Percentiles rank a stretch among this genome's conserved stretches.
phyloP scores from a whole-genome alignment of 345 rosid genomes.

The Psidium friedrichsthalianum region DNA sequence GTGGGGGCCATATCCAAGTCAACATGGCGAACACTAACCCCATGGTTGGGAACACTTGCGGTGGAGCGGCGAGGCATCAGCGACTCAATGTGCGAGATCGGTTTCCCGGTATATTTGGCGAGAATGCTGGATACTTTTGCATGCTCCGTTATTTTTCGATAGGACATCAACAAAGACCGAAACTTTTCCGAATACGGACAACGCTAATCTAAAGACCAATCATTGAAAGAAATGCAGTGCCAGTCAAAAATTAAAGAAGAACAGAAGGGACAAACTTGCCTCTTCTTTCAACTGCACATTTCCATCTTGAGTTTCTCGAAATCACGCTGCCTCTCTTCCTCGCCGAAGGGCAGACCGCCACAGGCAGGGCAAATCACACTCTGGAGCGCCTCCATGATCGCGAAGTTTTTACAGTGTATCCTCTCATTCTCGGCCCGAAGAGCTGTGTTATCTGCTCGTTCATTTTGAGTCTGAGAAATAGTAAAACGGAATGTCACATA shows the following conservation, averaged over 20 bases:
- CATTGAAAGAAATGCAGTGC: neutral
- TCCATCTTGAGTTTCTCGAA: constrained; percentile 30
- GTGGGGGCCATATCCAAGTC: neutral
- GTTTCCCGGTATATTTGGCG: constrained; percentile 25
- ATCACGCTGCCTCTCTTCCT: constrained; percentile 24
- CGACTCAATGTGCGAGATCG: constrained; percentile 5
- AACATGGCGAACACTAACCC: neutral
- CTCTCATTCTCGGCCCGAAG: constrained; percentile 54
- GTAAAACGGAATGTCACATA: neutral
- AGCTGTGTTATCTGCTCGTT: constrained; percentile 28
- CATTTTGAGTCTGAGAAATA: constrained; percentile 37
- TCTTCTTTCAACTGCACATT: constrained; percentile 32
- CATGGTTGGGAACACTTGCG: neutral
- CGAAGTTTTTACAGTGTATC: constrained; percentile 32
- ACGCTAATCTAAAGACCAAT: neutral
- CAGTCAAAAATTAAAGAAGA: neutral
- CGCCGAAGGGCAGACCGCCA: constrained; percentile 51
- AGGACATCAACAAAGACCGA: neutral
- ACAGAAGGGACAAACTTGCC: constrained; percentile 15
- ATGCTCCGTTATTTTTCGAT: constrained; percentile 18
- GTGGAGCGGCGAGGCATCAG: neutral
- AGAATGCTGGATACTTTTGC: constrained; percentile 19
- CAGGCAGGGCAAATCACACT: constrained; percentile 52
- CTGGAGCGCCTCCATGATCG: constrained; percentile 39
- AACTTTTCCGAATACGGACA: neutral